phyloP scores from a whole-genome alignment of 352 stramenopile species.

The Peronospora destructor region DNA sequence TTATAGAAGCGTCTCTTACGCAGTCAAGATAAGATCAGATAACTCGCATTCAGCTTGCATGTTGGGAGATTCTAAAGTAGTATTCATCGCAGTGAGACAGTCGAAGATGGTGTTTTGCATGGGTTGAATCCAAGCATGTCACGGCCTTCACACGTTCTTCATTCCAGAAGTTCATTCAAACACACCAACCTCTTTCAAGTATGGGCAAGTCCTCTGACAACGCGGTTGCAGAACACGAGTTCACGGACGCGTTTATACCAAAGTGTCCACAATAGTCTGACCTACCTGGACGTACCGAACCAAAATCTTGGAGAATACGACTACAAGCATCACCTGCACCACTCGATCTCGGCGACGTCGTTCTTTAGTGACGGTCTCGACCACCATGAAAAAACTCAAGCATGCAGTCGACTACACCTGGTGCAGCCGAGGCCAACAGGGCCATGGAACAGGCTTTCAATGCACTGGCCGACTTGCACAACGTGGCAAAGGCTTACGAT shows the following conservation, averaged over 20 bases:
- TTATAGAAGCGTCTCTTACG: too few species aligned
- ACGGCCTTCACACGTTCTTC: neutral
- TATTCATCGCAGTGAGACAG: constrained; percentile 16
- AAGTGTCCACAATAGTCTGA: constrained; percentile 11
- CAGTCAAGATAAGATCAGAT: too few species aligned
- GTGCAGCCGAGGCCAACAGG: constrained; percentile 9
- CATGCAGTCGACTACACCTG: constrained; percentile 17
- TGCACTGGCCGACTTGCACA: constrained; percentile 21
- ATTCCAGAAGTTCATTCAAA: constrained; percentile 10
- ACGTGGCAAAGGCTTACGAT: constrained; percentile 26
- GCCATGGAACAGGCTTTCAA: constrained; percentile 30
- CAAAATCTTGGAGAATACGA: constrained; percentile 20
- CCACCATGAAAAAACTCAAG: constrained; percentile 18
- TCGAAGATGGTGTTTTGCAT: neutral
- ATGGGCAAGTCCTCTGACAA: constrained; percentile 21
- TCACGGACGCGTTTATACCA: constrained; percentile 22
- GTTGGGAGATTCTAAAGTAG: neutral
- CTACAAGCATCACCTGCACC: constrained; percentile 22
- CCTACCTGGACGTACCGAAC: constrained; percentile 25
- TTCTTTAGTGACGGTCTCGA: constrained; percentile 28
- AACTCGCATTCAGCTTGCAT: too few species aligned
- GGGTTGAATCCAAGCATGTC: neutral
- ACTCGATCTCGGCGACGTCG: constrained; percentile 13
- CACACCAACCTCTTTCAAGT: neutral
- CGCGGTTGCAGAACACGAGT: constrained; percentile 16